Evolutionary conservation across 352 stramenopile species (phyloP), one percentile per base, ranked within the genome.

Genomic region (Pythium oligandrum): DNA sequence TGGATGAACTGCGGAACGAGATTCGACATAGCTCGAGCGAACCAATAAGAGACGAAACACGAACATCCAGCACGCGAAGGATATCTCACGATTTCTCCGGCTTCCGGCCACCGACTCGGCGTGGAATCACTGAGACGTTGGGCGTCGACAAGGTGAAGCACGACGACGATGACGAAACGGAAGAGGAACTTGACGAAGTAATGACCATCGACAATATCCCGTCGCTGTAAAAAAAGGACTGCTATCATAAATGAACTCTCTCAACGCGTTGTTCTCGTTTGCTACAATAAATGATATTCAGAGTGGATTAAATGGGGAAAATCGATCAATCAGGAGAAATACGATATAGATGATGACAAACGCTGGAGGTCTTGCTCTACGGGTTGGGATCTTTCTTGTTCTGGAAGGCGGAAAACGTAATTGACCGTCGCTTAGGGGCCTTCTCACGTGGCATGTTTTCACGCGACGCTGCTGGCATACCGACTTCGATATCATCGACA

Each of bases 401-500:
- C 60, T 75, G 60, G 49, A 87, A 88, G 11, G 57, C 73, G 9
- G 74, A 86, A 63, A 91, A 91, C 34, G 78, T 91, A 52, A 90
- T 92, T 6, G 81, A 92, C 26, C 77, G 75, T 31, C 77, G 75
- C 51, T 92, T 92, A 6, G 66, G 51, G 4, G 83, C 45, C 3
- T 72, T 63, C 10, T 85, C 72, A 11, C 62, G 62, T 32, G 72
- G 66, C 44, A 78, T 79, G 12, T 66, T 77, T 40, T 81, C 63
- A 10, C 69, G 73, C 8, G 66, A 73, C 2, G 77, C 68, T 17
- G 76, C 51, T 3, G 78, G 78, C 53, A 91, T 55, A 3, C 78
- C 81, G 32, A 92, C 71, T 42, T 92, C 81, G 57, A 93, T 86
- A 44, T 93, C 82, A 47, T 93, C 82, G 11, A 90, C 67, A 39